Evolutionary conservation across 1,284 basidiomycete genomes (phyloP), one percentile per base, ranked within the genome.

Genomic region (Tausonia pullulans): DNA sequence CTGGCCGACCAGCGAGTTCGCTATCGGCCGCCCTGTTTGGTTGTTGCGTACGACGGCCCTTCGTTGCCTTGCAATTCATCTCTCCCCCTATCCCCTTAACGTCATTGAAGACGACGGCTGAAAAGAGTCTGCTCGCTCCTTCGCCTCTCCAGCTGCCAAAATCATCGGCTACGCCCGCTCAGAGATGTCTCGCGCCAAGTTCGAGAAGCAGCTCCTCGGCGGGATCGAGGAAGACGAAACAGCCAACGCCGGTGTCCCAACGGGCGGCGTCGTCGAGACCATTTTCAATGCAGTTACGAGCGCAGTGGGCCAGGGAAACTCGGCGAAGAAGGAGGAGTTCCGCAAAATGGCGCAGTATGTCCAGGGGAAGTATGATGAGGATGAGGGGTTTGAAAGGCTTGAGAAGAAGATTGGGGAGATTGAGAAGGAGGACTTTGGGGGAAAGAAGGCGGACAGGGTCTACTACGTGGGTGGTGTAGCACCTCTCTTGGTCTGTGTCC

Each of bases 131-230:
- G 27, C 54, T 40, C 39, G 4, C 54, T 39, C 39, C 10, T 56
- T 39, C 14, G 39, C 40, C 54, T 27, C 54, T 16, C 14, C 51
- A 61, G 60, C 60, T 4, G 67, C 66, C 45, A 66, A 70, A 60
- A 76, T 76, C 65, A 61, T 76, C 60, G 75, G 75, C 46, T 76
- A 76, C 72, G 75, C 75, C 11, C 71, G 75, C 61, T 72, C 74
- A 43, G 73, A 76, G 68, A 73, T 76, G 73, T 69, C 71, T 60
- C 67, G 68, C 41, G 67, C 70, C 49, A 68, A 71, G 59, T 76
- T 75, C 67, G 70, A 72, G 51, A 64, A 64, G 41, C 64, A 67
- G n/a, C 41, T 68, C n/a, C 61, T 62, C 14, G 64, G 67, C 7
- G 68, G 68, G 4, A 43, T 69, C 14, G 49, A 58, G 14, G 56